Evolutionary conservation across 108 stramenopile genomes (phyloP), one percentile per base, ranked within the genome.

Genomic region (Fragilaria crotonensis): DNA sequence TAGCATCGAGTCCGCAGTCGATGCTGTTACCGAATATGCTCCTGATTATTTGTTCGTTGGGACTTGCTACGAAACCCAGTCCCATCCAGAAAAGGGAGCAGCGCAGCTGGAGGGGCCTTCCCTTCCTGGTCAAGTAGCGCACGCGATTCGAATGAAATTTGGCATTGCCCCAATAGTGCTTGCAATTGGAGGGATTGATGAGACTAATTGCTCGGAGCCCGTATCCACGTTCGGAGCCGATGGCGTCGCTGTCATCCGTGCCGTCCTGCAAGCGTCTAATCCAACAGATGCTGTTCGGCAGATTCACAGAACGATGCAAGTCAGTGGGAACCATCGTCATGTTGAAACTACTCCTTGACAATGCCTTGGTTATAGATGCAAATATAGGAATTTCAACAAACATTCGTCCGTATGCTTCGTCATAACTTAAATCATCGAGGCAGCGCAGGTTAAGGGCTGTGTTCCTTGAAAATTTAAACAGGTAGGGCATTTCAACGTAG

Each of bases 41-140:
- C 79, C 81, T 2, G 68, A 90, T 64, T 90, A 90, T 48, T 75
- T 86, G 18, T 87, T 90, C 59, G 85, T 85, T 25, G 89, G 89
- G 44, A 90, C 89, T 17, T 90, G 89, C 47, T 90, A 84, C 52
- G 48, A 62, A 21, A 85, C 85, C 18, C 59, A 61, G 45, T 76
- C 78, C 46, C 89, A 90, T 59, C 89, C 89, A 0, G 89, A 90
- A 62, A 90, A 90, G 57, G 53, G 20, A 36, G 25, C 49, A 3
- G 28, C 53, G 5, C 70, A 89, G 41, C 64, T 90, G 66, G 89
- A 90, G 69, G 89, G 89, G 22, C 89, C 85, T 2, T 48, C 29
- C 3, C 71, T 90, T 21, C 89, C 89, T 19, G 85, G 85, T 1
- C 41, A 28, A 23, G 70, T 90, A 23, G 64, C 58, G 22, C 45